Base-by-base conservation (phyloP, 2,329 filamentous ascomycete species). In the Alternaria triticimaculans region DNA sequence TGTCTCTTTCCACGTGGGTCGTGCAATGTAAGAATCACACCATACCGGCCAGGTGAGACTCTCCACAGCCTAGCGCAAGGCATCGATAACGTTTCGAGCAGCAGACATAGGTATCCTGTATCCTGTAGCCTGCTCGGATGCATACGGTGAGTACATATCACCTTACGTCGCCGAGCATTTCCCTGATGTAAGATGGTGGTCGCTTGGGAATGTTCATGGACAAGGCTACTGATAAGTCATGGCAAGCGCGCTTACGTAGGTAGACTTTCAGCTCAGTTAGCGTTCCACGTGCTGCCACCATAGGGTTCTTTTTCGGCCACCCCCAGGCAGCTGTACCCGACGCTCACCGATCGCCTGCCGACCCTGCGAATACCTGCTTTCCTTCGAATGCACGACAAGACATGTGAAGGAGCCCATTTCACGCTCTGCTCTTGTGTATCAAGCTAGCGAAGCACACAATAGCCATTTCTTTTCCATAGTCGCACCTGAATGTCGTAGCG, bases 201-300 rank as follows among this genome's bases (percentile, higher is more conserved):
- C 50, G 54, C 53, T 50, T 58, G 37, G 11, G 18, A 30, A 18
- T 41, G 48, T 49, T 41, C 55, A 58, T 58, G 55, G 28, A 55
- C 18, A 58, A 55, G 55, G 43, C 21, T 56, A 49, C 41, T 62
- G 63, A 64, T 66, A 62, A 68, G 63, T 67, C 57, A 64, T 64
- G 51, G 48, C 58, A 26, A 57, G 30, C 51, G 54, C 41, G 65
- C 63, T 66, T 65, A 66, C 65, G 53, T 61, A 51, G 44, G 53
- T 61, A 51, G 33, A 44, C 43, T 59, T 21, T 37, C 30, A 20
- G 51, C 53, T 33, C 26, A 23, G 11, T 12, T 43, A 45, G 53
- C 44, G 44, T 57, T 50, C 45, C 60, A 63, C 50, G 60, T 63
- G 55, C 30, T 44, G 28, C 25, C 50, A 26, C 55, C 37, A 58